Percentiles rank a stretch among this genome's conserved stretches.
These are phyloP conservation scores for Sporisorium reilianum DNA, from an alignment of 1,284 basidiomycete species.

Conservation along the genomic window DNA sequence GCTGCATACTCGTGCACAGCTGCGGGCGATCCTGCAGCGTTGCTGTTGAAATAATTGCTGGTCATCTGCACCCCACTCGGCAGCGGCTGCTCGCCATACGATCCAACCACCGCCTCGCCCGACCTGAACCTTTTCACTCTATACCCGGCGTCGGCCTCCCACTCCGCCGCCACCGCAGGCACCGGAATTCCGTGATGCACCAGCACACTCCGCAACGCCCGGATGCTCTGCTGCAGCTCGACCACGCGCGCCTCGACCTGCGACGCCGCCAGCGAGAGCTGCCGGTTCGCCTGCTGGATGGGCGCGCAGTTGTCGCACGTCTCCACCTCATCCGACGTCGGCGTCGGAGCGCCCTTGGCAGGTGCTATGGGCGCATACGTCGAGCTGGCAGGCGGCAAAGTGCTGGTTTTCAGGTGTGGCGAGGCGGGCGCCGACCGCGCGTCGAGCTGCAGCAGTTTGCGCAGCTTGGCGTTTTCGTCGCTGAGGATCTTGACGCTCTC, in stretches of 20 bases:
- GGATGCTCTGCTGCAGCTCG: constrained; percentile 21
- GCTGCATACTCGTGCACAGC: background rate
- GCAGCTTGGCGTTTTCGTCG: constrained; percentile 38
- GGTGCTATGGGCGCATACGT: background rate
- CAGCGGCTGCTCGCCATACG: background rate
- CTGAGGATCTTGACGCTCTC: constrained; percentile 26
- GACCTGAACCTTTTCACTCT: background rate
- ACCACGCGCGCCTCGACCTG: constrained; percentile 25
- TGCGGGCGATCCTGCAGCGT: background rate
- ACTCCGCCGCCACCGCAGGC: background rate
- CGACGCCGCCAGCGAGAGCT: constrained; percentile 22
- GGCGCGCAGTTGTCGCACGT: constrained; percentile 21
- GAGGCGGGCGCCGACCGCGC: background rate
- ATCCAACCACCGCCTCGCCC: background rate
- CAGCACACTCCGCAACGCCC: constrained; percentile 26
- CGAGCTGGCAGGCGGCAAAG: background rate
- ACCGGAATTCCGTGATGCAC: constrained; percentile 21
- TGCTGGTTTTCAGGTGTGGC: background rate
- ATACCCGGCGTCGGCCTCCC: background rate
- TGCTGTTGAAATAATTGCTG: constrained; percentile 5
- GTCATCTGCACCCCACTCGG: constrained; percentile 23
- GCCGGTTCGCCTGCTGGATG: constrained; percentile 23
- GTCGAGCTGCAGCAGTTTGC: constrained; percentile 19
- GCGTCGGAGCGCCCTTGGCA: background rate
- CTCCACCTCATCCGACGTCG: background rate